Evolutionary conservation across 2,329 filamentous ascomycete genomes (phyloP).

Genomic region (Penicillium occitanis): DNA sequence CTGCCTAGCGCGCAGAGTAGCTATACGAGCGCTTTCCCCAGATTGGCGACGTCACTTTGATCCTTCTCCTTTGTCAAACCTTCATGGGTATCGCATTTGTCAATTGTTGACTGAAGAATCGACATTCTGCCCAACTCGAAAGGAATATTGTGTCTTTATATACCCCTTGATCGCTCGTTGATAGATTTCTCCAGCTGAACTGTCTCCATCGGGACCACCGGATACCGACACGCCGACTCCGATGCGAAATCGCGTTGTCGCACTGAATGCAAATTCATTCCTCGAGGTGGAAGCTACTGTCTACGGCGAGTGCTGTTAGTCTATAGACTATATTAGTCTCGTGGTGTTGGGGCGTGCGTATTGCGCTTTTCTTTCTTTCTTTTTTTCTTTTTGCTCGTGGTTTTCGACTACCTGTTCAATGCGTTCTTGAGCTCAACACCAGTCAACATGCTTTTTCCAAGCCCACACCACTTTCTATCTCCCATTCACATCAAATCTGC

Average conservation of each 20-base stretch:
- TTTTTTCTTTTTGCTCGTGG: background rate
- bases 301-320: background rate
- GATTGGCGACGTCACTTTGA: background rate
- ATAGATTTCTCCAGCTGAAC: constrained; percentile 8
- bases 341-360: constrained; percentile 1
- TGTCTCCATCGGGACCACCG: constrained; percentile 10
- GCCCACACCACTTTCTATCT: background rate
- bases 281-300: background rate
- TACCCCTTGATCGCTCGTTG: background rate
- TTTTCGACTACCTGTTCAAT: background rate
- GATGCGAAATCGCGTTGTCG: background rate
- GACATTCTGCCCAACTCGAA: background rate
- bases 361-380: background rate
- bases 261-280: background rate
- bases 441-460: background rate
- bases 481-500: background rate
- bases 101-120: background rate
- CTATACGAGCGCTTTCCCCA: constrained; percentile 1
- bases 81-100: background rate
- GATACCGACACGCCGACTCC: constrained; percentile 14
- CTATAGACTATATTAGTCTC: background rate
- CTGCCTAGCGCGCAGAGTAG: background rate
- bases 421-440: no score
- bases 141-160: no score
- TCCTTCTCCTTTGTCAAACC: background rate